Evolutionary conservation across 2,329 filamentous ascomycete genomes (phyloP).

Genomic region (Uncinocarpus reesii): DNA sequence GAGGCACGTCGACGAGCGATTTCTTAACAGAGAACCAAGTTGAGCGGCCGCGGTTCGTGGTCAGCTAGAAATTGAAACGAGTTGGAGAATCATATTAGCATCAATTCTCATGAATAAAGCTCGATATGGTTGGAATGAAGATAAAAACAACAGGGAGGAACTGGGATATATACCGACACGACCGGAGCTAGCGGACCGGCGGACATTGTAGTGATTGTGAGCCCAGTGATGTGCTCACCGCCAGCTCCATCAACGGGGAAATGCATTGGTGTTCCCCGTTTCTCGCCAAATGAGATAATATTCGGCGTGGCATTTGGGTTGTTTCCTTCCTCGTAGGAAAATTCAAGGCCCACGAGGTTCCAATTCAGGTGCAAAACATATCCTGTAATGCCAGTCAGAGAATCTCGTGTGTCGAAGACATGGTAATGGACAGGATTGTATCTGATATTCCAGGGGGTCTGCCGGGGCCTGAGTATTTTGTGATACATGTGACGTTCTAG

Average conservation of each 20-base stretch:
- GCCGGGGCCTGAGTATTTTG: not conserved
- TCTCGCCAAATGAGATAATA: not conserved
- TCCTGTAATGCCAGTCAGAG: not conserved
- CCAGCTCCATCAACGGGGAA: not conserved
- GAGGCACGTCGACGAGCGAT: no score
- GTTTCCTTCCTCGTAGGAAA: not conserved
- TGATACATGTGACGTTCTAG: slow-evolving; percentile 8
- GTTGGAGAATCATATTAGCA: no score
- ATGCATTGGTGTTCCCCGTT: not conserved
- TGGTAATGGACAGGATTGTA: slow-evolving; percentile 8
- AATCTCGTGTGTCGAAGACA: not conserved
- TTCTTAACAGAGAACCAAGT: no score
- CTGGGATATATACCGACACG: no score
- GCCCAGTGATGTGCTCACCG: no score
- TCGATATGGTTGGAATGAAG: no score
- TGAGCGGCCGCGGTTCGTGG: no score
- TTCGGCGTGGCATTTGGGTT: not conserved
- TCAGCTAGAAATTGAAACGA: no score
- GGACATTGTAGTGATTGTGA: not conserved
- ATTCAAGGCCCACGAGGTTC: not conserved
- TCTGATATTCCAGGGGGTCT: not conserved
- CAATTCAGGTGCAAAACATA: not conserved
- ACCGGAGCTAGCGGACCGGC: not conserved
- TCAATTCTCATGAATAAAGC: no score
- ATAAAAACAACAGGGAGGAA: no score